Conservation (phyloP, 2,329 filamentous ascomycete genomes). For the Hypoxylon sp. region DNA sequence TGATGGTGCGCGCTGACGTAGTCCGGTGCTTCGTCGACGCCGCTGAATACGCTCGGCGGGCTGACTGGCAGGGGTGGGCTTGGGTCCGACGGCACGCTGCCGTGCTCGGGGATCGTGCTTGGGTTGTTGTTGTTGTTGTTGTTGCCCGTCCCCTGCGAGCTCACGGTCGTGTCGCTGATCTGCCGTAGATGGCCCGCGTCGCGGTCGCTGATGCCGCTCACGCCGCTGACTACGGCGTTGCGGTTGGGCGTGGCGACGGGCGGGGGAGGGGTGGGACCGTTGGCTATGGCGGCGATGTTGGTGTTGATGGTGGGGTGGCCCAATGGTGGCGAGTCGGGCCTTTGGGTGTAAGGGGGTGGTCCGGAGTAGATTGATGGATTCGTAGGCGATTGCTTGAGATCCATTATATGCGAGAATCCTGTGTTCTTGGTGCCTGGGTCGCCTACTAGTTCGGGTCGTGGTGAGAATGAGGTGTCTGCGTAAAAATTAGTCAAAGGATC, state of each 20-base stretch:
- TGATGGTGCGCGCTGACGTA: constrained; percentile 29
- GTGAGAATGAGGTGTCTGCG: constrained; percentile 53
- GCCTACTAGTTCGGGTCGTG: constrained; percentile 50
- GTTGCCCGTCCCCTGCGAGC: constrained; percentile 38
- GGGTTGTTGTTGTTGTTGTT: too few species aligned
- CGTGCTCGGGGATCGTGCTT: background rate
- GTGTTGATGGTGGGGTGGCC: constrained; percentile 19
- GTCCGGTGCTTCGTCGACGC: constrained; percentile 18
- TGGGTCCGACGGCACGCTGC: background rate
- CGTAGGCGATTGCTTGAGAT: constrained; percentile 47
- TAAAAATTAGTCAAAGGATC: constrained; percentile 30
- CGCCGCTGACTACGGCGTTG: constrained; percentile 48
- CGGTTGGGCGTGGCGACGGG: constrained; percentile 17
- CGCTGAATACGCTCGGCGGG: constrained; percentile 30
- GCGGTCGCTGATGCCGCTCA: constrained; percentile 53
- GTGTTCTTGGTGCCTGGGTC: constrained; percentile 47
- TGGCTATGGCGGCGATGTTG: background rate
- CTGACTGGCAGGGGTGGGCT: constrained; percentile 31
- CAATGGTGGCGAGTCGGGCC: constrained; percentile 42
- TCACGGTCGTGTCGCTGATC: constrained; percentile 53
- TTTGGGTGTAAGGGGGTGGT: constrained; percentile 43
- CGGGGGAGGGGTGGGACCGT: background rate
- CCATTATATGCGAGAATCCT: constrained; percentile 47
- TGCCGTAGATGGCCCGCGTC: constrained; percentile 53
- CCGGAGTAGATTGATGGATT: constrained; percentile 40